Conservation (phyloP, 2,329 filamentous ascomycete species). For the Septoria petroselini region DNA sequence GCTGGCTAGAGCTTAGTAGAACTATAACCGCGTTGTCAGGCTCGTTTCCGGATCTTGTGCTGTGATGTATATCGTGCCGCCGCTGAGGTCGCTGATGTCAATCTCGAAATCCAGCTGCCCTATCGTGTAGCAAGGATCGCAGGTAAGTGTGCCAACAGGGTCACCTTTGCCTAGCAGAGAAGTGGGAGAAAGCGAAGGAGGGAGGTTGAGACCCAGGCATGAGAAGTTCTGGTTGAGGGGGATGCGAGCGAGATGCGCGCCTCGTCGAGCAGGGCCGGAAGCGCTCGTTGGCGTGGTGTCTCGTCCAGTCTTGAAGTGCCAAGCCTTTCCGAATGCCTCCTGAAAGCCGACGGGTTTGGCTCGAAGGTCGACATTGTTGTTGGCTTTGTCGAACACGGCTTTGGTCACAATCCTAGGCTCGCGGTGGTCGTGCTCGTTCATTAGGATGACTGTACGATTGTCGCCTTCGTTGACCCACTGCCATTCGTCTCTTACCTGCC, state of each 20-base stretch:
- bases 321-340: constrained; percentile 13
- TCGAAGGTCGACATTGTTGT: neutral
- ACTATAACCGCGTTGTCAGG: neutral
- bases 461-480: constrained; percentile 5
- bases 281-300: neutral
- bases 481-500: constrained; percentile 7
- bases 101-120: constrained; percentile 11
- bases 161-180: neutral
- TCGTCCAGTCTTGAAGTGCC: constrained; percentile 9
- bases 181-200: neutral
- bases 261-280: neutral
- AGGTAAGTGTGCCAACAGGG: constrained; percentile 10
- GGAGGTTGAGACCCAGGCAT: constrained; percentile 7
- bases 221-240: constrained; percentile 15
- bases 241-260: constrained; percentile 7
- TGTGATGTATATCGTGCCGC: neutral
- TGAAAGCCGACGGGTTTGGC: constrained; percentile 3
- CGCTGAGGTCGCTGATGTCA: constrained; percentile 6
- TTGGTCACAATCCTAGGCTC: constrained; percentile 5
- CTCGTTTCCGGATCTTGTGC: constrained; percentile 1
- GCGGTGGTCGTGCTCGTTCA: constrained; percentile 8
- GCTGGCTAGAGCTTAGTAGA: constrained; percentile 7
- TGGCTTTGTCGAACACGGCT: constrained; percentile 4
- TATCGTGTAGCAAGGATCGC: constrained; percentile 10
- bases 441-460: neutral